Base-by-base conservation (phyloP, 106 monocot genomes). In the Agapanthus africanus region DNA sequence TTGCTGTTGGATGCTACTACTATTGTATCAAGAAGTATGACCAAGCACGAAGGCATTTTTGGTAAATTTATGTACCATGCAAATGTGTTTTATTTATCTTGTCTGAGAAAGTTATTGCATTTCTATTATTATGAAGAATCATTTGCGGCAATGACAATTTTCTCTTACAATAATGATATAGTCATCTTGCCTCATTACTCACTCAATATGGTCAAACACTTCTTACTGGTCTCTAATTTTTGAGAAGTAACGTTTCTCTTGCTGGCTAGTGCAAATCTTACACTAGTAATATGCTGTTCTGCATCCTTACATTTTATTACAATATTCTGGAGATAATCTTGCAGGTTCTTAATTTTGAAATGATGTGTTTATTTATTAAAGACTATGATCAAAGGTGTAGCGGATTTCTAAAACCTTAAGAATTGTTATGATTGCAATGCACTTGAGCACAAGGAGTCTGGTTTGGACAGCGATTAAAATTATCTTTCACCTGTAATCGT, bases 1-100 rank as follows among this genome's bases (percentile, higher is more conserved):
- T 99, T 75, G 85, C 93, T 78, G 87, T 99, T 59, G 99, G 93
- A 67, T 99, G 99, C 72, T 99, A 99, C 77, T 99, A 99, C 73
- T 82, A 79, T 52, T 90, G 99, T 66, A 99, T 99, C 74, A 93
- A 90, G 73, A 99, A 90, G 66, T 90, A 79, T 76, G 89, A 87
- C 72, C 99, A 87, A 79, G 93, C 99, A 65, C 66, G 93, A 52
- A 92, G 89, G 78, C 85, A 90, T 73, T 99, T 93, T 68, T 60
- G 99, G 99, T 99, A 81, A 81, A 40, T 69, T 18, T 4, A 26
- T 67, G 23, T 49, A 40, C 38, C 11, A 3, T 42, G 4, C 6
- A 54, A 14, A 19, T 18, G 15, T 35, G 19, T 16, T 34, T 4
- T 62, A 15, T 63, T 18, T 59, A 30, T 36, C 6, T 35, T 37